Base-by-base conservation (phyloP, 75 land plant genomes). In the Selaginella tamariscina region DNA sequence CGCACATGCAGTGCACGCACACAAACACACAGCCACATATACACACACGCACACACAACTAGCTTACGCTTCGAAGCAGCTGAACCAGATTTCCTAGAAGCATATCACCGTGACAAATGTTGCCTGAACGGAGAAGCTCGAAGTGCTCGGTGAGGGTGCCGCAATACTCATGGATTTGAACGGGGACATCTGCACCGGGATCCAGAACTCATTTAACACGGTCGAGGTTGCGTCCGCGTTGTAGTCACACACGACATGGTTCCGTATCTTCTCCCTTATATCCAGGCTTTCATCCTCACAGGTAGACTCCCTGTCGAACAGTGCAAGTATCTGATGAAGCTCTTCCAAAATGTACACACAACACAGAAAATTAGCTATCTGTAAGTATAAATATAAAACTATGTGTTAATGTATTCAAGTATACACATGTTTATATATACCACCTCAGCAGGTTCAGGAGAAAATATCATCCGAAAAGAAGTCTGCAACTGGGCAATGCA, bases 121-220 rank as follows among this genome's bases (percentile, higher is more conserved):
- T 75, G 69, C 81, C 83, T 70, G 32, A 82, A 66, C 81, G 56
- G 59, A 93, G 88, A 49, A 56, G 33, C n/a, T 71, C 55, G n/a
- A 71, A 73, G 63, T 87, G 82, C 27, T 75, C 71, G 32, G 85
- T 56, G 29, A 94, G 75, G 31, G 81, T 69, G 30, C 32, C 32
- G 72, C 85, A 86, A 60, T 94, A 94, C 66, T 82, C 82, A 60
- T 87, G 82, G 11, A 94, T 74, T 54, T 89, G 96, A 49, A 82
- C 69, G 73, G 68, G 0, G 91, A 77, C 68, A 94, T 65, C 31
- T 68, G 76, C 65, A 80, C 86, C 64, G 91, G 96, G 69, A 90
- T 78, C 88, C 96, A 93, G 67, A 78, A 85, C 75, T 94, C 96
- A 15, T 69, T 66, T 65, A 88, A 79, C 56, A 72, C 78, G 8